Evolutionary conservation across 805 yeast genomes (phyloP), one percentile per base, ranked within the genome.

Genomic region (Cyberlindnera euphorbiae): DNA sequence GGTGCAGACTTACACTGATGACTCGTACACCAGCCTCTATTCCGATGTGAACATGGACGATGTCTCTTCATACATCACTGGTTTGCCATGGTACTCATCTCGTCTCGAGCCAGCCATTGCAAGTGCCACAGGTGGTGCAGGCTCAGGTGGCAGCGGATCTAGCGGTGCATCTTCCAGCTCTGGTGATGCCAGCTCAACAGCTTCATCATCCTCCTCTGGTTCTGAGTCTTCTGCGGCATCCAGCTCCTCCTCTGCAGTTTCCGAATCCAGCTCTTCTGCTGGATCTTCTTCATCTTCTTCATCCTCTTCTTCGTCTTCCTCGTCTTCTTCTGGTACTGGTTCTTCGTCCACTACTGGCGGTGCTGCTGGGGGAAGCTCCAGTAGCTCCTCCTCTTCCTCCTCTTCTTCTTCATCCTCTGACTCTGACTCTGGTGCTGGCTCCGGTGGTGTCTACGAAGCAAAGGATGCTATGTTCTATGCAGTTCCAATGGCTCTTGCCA

Each of bases 1-100:
- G 27, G 45, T 50, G 17, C 41, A 44, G 15, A 57, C 65, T 19
- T 60, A 56, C 42, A 60, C 56, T n/a, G 63, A 60, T 32, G 55
- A 55, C 18, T 46, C 57, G 12, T 60, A 50, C 46, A 60, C 64
- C 38, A 42, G 59, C 15, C 45, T 61, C 36, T 58, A 44, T 43
- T n/a, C 35, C 12, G 38, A 44, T 24, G 46, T 61, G 28, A 56
- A 60, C 37, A 40, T 44, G 39, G 26, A 36, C 32, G 52, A 42
- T 11, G 50, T 26, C 11, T 26, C 28, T 5, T 11, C 15, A 16
- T 26, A 26, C 28, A 26, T 26, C 17, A 26, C 28, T 7, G 28
- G 28, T 6, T 15, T 26, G 9, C 28, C 28, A 26, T 26, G 28
- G 28, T 26, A 26, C 28, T 26, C 28, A 9, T 11, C 28, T 17